Conservation (phyloP, 345 rosid genomes). For the Cardamine chenopodiifolia region DNA sequence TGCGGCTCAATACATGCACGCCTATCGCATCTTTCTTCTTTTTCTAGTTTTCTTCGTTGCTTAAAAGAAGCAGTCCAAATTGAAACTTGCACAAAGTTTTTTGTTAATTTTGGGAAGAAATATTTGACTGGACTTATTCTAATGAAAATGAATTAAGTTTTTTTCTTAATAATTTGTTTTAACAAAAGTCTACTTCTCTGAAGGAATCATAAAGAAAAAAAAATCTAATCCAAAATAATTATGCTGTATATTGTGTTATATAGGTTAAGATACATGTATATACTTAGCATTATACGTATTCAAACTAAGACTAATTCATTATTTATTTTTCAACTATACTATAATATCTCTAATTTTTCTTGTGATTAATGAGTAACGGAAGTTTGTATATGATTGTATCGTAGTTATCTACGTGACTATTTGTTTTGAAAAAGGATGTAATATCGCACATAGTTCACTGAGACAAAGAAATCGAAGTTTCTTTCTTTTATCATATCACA, state of each 20-base stretch:
- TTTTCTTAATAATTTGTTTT: neutral
- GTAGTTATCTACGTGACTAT: constrained; percentile 5
- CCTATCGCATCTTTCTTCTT: constrained; percentile 30
- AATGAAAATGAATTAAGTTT: neutral
- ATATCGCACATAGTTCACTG: constrained; percentile 26
- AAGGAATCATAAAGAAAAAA: neutral
- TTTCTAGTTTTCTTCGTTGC: neutral
- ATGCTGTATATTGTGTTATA: neutral
- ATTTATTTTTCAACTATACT: neutral
- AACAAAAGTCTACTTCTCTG: constrained; percentile 29
- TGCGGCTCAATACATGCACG: constrained; percentile 47
- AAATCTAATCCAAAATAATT: constrained; percentile 4
- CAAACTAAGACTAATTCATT: constrained; percentile 21
- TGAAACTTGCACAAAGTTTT: constrained; percentile 4
- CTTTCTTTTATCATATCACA: constrained; percentile 32
- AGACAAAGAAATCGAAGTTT: constrained; percentile 31
- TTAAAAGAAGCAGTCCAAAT: constrained; percentile 6
- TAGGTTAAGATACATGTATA: constrained; percentile 10
- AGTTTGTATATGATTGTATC: neutral
- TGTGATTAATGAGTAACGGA: neutral
- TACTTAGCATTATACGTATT: constrained; percentile 12
- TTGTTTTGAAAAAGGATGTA: neutral
- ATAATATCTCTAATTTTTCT: neutral
- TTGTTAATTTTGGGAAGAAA: constrained; percentile 14
- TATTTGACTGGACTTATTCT: constrained; percentile 27